Evolutionary conservation across 1,284 basidiomycete species (phyloP).

Genomic region (Thelephora terrestris): DNA sequence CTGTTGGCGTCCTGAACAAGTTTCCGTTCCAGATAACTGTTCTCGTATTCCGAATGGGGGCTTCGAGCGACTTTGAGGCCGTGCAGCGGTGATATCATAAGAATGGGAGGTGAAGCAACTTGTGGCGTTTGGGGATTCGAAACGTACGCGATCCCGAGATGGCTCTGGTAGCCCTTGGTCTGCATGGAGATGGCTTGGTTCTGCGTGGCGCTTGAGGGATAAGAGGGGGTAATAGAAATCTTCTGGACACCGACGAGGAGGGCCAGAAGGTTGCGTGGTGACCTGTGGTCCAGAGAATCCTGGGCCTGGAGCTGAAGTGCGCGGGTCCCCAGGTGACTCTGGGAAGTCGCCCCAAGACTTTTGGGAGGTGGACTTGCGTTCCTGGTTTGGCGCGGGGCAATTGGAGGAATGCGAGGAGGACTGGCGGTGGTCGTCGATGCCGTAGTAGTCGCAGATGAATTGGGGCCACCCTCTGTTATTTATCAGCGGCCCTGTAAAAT

Average conservation of each 20-base stretch:
- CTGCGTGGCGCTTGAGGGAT: too few species aligned
- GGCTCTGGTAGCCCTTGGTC: too few species aligned
- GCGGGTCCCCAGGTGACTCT: too few species aligned
- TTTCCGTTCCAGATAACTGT: too few species aligned
- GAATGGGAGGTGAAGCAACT: too few species aligned
- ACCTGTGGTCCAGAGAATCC: conserved; percentile 10
- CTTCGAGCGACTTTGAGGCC: too few species aligned
- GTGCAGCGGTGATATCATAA: too few species aligned
- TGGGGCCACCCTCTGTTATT: background rate
- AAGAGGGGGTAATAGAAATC: conserved; percentile 45
- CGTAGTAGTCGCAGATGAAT: conserved; percentile 10
- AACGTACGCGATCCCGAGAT: too few species aligned
- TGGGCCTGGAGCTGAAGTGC: background rate
- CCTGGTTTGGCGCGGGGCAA: conserved; percentile 6
- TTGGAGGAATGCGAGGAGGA: background rate
- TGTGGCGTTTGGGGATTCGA: too few species aligned
- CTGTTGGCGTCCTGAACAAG: too few species aligned
- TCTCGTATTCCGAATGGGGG: too few species aligned
- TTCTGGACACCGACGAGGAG: conserved; percentile 30
- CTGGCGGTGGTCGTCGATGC: conserved; percentile 8
- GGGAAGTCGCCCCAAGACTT: conserved; percentile 6
- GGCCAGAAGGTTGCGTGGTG: conserved; percentile 13
- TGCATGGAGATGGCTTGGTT: too few species aligned
- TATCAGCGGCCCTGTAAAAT: conserved; percentile 21
- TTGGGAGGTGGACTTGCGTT: conserved; percentile 1